Evolutionary conservation across 2,329 filamentous ascomycete species (phyloP), one percentile per base, ranked within the genome.

Genomic region (Tolypocladium ovalisporum): DNA sequence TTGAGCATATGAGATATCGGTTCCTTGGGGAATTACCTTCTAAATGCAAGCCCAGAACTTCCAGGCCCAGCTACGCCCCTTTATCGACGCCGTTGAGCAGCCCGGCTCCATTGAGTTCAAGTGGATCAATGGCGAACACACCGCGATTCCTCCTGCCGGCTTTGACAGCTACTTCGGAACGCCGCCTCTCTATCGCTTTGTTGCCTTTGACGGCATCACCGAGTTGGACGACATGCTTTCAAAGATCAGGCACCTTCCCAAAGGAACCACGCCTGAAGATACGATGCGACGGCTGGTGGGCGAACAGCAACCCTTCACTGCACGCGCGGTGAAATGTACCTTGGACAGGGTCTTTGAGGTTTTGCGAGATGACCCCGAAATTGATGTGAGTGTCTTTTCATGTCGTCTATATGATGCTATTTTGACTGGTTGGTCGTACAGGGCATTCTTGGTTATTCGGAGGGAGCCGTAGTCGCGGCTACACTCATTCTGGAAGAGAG

Each of bases 371-470:
- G 68, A 70, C 37, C 63, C 66, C 1, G 66, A 69, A 42, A 70
- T 70, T 55, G 65, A 67, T 35, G 67, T 66, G 55, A 39, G 65
- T 62, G n/a, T n/a, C n/a, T n/a, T n/a, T n/a, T n/a, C n/a, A n/a
- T n/a, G n/a, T n/a, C n/a, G n/a, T n/a, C n/a, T n/a, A n/a, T n/a
- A n/a, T n/a, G n/a, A n/a, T n/a, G n/a, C 2, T 19, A 37, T 13
- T 9, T 19, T 19, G 10, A 3, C 12, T 13, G 22, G 9, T 56
- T 59, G 36, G 57, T 19, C 10, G 35, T 13, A 54, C 42, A 69
- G 64, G 82, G 79, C 3, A 77, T 85, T 52, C 73, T 85, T 22
- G 82, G 82, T 1, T 85, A 84, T 62, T 84, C 81, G 0, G 82
- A 85, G 64, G 82, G 82, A 3, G 81, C 82, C 1, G 79, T 77